phyloP scores from a whole-genome alignment of 1,284 basidiomycete genomes.

The Malassezia vespertilionis region DNA sequence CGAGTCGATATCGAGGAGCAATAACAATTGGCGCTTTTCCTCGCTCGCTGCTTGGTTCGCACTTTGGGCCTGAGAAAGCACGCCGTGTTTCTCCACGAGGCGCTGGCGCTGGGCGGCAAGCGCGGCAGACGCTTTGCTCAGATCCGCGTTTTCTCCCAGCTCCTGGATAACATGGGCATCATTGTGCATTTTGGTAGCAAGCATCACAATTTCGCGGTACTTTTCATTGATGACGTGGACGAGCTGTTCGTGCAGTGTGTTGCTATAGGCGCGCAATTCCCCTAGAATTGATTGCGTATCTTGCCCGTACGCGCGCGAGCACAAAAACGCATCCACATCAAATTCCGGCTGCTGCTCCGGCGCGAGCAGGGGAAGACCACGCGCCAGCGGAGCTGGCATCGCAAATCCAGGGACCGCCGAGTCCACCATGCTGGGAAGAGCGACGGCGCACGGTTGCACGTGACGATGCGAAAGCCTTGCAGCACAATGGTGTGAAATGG shows the following conservation, averaged over 20 bases:
- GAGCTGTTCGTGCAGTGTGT: conserved; percentile 74
- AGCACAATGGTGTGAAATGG: no score
- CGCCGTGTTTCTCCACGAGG: not conserved
- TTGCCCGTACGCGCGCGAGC: conserved; percentile 76
- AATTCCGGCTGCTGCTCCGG: conserved; percentile 53
- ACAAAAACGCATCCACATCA: conserved; percentile 73
- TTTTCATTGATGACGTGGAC: conserved; percentile 92
- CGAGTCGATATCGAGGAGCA: conserved; percentile 7
- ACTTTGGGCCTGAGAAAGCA: not conserved
- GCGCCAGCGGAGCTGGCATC: conserved; percentile 6
- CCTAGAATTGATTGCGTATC: conserved; percentile 67
- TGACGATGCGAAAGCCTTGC: no score
- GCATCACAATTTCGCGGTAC: conserved; percentile 90
- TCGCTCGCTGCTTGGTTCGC: not conserved
- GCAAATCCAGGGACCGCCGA: conserved; percentile 13
- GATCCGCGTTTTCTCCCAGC: not conserved
- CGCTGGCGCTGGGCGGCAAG: not conserved
- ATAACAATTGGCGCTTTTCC: not conserved
- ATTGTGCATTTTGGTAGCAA: conserved; percentile 62
- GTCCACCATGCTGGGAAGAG: not conserved
- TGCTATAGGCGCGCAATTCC: conserved; percentile 75
- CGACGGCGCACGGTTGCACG: no score
- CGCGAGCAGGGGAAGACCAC: conserved; percentile 56
- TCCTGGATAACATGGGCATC: not conserved
- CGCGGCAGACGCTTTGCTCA: not conserved